Percentiles rank a stretch among this genome's conserved stretches.
These are phyloP conservation scores for Botryotinia globosa DNA, from an alignment of 2,329 filamentous ascomycete genomes.

Conservation along the genomic window DNA sequence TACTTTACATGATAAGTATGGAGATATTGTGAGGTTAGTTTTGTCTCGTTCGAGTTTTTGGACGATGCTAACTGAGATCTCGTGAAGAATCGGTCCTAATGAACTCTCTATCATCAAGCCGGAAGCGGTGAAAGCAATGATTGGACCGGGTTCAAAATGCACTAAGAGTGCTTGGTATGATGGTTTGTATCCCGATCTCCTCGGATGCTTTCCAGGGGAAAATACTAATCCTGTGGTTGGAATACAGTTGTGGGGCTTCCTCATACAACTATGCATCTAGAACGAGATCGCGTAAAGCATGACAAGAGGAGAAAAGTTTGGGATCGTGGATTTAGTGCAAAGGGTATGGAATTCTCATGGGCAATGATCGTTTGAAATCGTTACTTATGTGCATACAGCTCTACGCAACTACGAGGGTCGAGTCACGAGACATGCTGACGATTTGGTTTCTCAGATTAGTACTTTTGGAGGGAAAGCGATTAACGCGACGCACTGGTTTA, in stretches of 20 bases:
- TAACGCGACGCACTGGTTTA: conserved; percentile 30
- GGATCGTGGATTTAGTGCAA: conserved; percentile 27
- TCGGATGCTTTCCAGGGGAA: background rate
- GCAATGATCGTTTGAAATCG: background rate
- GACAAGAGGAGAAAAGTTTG: conserved; percentile 30
- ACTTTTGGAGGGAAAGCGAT: conserved; percentile 25
- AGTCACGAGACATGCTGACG: conserved; percentile 25
- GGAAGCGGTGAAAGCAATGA: conserved; percentile 26
- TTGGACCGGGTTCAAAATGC: conserved; percentile 27
- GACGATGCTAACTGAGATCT: background rate
- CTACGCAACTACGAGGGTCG: conserved; percentile 30
- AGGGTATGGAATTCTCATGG: conserved; percentile 21
- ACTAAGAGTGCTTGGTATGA: conserved; percentile 33
- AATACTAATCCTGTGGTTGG: background rate
- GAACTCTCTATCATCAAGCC: conserved; percentile 28
- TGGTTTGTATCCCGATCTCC: background rate
- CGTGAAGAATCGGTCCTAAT: conserved; percentile 23
- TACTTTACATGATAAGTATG: conserved; percentile 28
- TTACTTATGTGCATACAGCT: conserved; percentile 20
- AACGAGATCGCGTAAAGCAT: conserved; percentile 27
- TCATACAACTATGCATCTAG: conserved; percentile 22
- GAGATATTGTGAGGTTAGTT: conserved; percentile 30
- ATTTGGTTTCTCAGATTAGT: conserved; percentile 24
- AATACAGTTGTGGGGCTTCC: conserved; percentile 16
- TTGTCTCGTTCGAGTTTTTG: background rate